Evolutionary conservation across 352 stramenopile genomes (phyloP), one percentile per base, ranked within the genome.

Genomic region (Globisporangium cystogenes): DNA sequence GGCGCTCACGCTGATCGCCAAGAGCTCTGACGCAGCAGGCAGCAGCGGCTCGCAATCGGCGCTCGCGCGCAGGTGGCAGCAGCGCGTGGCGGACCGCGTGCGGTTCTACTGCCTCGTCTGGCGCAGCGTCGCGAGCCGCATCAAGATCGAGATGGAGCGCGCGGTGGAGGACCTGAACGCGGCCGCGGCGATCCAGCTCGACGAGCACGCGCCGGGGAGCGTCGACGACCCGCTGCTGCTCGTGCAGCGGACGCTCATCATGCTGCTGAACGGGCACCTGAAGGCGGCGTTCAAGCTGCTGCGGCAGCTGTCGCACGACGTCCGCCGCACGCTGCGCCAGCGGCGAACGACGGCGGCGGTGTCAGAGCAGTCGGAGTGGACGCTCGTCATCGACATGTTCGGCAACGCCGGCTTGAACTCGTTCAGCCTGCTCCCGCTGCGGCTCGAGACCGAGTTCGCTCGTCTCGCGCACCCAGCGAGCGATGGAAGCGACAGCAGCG

Each of bases 101-200:
- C 77, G 77, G 35, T 79, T 71, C 42, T 79, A 82, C 46, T 79
- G 61, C n/a, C 50, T 77, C n/a, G 48, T 84, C 18, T 84, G 65
- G 70, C 56, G 73, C 41, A 81, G 68, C 33, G 51, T 84, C 42
- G 64, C 65, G 1, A 67, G 59, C 51, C 60, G 71, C 5, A 49
- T 80, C 21, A 73, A 72, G 44, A 70, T 74, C 20, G 73, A 82
- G 46, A 82, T 74, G 59, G 63, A 81, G 12, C 61, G 66, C 55
- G 67, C 68, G 0, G 72, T 83, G 0, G 70, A 82, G 42, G 72
- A 84, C 43, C 46, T 87, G 12, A 81, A 84, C n/a, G 12, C 73
- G 14, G 76, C 71, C 0, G 67, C 64, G 5, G 55, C 64, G 3
- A 48, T 80, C 21, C 52, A 63, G 26, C 56, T 78, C 3, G 57